A percentile compares a stretch with the other conserved stretches of the same genome.
phyloP scores from a whole-genome alignment of 306 rosid genomes.

The Malus orientalis region DNA sequence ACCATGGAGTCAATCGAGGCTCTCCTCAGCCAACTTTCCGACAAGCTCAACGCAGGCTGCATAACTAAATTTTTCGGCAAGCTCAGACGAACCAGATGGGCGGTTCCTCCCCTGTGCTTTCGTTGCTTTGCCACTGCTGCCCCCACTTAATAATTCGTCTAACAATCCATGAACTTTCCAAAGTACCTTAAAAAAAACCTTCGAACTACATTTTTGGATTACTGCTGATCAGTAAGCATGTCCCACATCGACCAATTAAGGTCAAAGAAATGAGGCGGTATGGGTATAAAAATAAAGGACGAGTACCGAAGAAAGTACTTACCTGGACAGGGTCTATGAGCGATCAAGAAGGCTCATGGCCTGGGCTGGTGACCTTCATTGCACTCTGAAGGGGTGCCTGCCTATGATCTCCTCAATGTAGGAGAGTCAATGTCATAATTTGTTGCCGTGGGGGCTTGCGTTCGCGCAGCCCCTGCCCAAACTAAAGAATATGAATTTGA shows the following conservation, averaged over 20 bases:
- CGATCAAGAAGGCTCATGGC: background rate
- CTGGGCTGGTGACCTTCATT: background rate
- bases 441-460: slow-evolving; percentile 50
- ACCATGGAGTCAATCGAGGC: too few relatives aligned
- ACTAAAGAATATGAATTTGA: too few relatives aligned
- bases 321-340: background rate
- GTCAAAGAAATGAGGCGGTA: background rate
- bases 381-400: background rate
- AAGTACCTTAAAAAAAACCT: too few relatives aligned
- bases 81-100: too few relatives aligned
- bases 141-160: too few relatives aligned
- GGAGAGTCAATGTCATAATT: slow-evolving; percentile 55
- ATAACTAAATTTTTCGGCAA: too few relatives aligned
- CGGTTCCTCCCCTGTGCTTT: too few relatives aligned
- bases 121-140: too few relatives aligned
- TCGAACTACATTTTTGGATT: too few relatives aligned
- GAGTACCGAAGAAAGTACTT: accelerated
- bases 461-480: slow-evolving; percentile 45
- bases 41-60: too few relatives aligned
- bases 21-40: too few relatives aligned
- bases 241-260: background rate
- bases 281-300: background rate
- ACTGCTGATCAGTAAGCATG: background rate
- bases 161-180: too few relatives aligned
- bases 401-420: slow-evolving; percentile 34